These are phyloP conservation scores for Corymbia calophylla DNA, from an alignment of 441 rosid genomes.

Conservation along the genomic window DNA sequence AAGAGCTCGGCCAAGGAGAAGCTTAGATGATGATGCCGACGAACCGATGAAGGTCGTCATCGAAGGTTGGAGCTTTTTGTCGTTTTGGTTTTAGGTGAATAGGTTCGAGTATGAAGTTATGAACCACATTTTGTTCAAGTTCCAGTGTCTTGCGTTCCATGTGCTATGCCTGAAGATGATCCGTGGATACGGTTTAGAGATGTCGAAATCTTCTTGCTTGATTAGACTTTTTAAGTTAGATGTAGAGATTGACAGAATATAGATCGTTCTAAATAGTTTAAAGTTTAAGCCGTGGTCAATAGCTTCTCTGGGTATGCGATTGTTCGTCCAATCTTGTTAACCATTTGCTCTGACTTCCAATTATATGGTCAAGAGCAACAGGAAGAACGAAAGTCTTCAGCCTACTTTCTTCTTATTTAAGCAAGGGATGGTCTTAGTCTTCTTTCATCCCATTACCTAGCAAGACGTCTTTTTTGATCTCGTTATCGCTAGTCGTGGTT, in stretches of 20 bases:
- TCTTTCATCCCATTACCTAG: background rate
- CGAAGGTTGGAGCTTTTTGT: background rate
- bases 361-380: background rate
- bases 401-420: background rate
- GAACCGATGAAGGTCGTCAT: background rate
- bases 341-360: background rate
- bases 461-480: background rate
- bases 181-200: background rate
- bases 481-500: background rate
- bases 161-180: background rate
- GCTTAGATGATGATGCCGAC: slow-evolving; percentile 28
- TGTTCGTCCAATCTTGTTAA: background rate
- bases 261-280: background rate
- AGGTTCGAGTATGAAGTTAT: background rate
- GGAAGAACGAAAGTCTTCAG: background rate
- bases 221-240: background rate
- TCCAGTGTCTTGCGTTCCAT: background rate
- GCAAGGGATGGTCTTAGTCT: background rate
- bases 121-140: background rate
- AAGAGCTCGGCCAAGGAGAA: slow-evolving; percentile 56
- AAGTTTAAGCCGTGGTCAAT: background rate
- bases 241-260: background rate
- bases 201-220: background rate
- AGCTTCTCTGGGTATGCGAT: background rate
- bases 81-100: background rate